Evolutionary conservation across 306 rosid species (phyloP).

Genomic region (Pyrus communis): DNA sequence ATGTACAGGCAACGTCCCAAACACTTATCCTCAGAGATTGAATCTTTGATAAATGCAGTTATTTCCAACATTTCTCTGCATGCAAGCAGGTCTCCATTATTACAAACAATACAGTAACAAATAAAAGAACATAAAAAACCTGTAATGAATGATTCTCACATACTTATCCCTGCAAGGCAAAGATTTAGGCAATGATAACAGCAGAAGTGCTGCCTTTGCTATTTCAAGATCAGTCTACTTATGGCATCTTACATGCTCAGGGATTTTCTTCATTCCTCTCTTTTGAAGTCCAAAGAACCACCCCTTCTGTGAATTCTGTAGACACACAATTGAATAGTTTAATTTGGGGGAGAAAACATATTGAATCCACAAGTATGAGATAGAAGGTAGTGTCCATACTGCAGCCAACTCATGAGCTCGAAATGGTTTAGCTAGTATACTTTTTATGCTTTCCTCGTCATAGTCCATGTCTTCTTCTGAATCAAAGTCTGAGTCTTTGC

Average conservation of each 20-base stretch:
- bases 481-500: conserved; percentile 51
- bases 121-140: background rate
- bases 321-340: conserved; percentile 10
- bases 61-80: conserved; percentile 85
- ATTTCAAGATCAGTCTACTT: conserved; percentile 83
- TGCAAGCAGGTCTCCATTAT: conserved; percentile 16
- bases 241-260: conserved; percentile 71
- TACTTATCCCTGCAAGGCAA: conserved; percentile 90
- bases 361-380: conserved; percentile 9
- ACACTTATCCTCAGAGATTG: conserved; percentile 78
- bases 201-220: conserved; percentile 80
- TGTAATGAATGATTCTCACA: conserved; percentile 24
- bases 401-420: conserved; percentile 60
- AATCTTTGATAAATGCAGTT: conserved; percentile 68
- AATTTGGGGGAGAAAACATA: conserved; percentile 19
- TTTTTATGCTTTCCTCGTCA: conserved; percentile 50
- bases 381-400: conserved; percentile 41
- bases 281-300: conserved; percentile 78
- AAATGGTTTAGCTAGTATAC: conserved; percentile 28
- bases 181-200: conserved; percentile 78
- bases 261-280: conserved; percentile 75
- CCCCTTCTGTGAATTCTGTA: conserved; percentile 72
- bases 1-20: conserved; percentile 88
- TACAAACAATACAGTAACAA: background rate
- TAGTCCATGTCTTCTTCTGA: conserved; percentile 62